Base-by-base conservation (phyloP, 441 rosid genomes). In the Gossypium gossypioides region DNA sequence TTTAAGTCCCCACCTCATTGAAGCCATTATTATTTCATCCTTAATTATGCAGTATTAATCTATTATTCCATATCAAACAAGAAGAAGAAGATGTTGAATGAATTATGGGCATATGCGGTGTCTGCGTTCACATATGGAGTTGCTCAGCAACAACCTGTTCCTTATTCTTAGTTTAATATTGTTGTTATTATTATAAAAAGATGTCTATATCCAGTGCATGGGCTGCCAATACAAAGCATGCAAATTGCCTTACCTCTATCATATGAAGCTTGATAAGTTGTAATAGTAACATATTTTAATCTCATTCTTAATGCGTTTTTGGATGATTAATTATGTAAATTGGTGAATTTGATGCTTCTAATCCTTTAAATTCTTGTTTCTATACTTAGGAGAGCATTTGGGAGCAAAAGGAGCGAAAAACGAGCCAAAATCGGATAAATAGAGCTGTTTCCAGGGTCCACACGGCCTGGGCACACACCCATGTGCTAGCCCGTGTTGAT, bases 131-230 rank as follows among this genome's bases (percentile, higher is more conserved):
- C 29, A 66, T 1, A 69, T 42, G 58, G 74, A 71, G 66, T 71
- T 71, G 56, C 57, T 57, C 56, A 57, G 74, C 66, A 71, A 65
- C 65, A 22, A 56, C 54, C 65, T 56, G 4, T 3, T 70, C 34
- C 32, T 63, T 34, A 2, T 7, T 18, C 32, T 27, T 27, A 3
- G 32, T 27, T 27, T 27, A 27, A 27, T 27, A 3, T 27, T 3
- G 1, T 18, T 24, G 24, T 46, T 66, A 44, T 13, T 21, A 21
- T 44, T 25, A 4, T 16, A 27, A 51, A 64, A 68, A 0, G 25
- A 29, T 27, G 6, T 48, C 72, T 68, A 29, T 6, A 27, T 51
- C 59, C 5, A 18, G 27, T 29, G 72, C 61, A 29, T 52, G 50
- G 72, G 10, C 25, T 51, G 16, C 61, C 27, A 68, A 52, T 15